Evolutionary conservation across 1,284 basidiomycete genomes (phyloP).

Genomic region (Apiotrichum gracile): DNA sequence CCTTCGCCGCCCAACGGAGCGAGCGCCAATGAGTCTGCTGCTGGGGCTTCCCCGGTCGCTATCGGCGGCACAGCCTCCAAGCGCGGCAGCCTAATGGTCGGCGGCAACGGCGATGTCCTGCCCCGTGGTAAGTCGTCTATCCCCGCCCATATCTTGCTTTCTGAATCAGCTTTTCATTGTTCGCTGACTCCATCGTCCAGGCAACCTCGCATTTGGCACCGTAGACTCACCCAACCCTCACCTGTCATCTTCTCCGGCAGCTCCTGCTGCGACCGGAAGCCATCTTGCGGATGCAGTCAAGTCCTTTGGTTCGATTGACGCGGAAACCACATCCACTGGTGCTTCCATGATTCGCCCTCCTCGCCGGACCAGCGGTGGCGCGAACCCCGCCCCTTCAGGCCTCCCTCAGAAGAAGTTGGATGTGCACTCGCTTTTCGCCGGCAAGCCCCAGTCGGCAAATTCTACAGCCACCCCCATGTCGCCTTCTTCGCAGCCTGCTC

Average conservation of each 20-base stretch:
- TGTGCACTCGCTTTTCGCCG: slow-evolving; percentile 36
- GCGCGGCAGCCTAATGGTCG: slow-evolving; percentile 42
- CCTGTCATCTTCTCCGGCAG: slow-evolving; percentile 48
- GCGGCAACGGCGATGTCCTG: slow-evolving; percentile 35
- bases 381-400: slow-evolving; percentile 12
- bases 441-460: slow-evolving; percentile 27
- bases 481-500: slow-evolving; percentile 16
- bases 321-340: slow-evolving; percentile 46
- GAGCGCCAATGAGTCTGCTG: slow-evolving; percentile 19
- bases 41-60: slow-evolving; percentile 24
- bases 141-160: too few species aligned
- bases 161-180: not conserved
- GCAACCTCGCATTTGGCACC: slow-evolving; percentile 64
- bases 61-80: slow-evolving; percentile 30
- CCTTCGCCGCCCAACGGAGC: slow-evolving; percentile 27
- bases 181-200: slow-evolving; percentile 15
- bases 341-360: slow-evolving; percentile 29
- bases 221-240: slow-evolving; percentile 56
- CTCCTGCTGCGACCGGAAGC: slow-evolving; percentile 44
- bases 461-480: slow-evolving; percentile 17
- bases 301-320: slow-evolving; percentile 69
- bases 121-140: slow-evolving; percentile 24
- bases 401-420: slow-evolving; percentile 32
- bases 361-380: slow-evolving; percentile 32
- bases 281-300: slow-evolving; percentile 55